Conservation (phyloP, 805 yeast genomes). For the Starmerella ratchasimensis region DNA sequence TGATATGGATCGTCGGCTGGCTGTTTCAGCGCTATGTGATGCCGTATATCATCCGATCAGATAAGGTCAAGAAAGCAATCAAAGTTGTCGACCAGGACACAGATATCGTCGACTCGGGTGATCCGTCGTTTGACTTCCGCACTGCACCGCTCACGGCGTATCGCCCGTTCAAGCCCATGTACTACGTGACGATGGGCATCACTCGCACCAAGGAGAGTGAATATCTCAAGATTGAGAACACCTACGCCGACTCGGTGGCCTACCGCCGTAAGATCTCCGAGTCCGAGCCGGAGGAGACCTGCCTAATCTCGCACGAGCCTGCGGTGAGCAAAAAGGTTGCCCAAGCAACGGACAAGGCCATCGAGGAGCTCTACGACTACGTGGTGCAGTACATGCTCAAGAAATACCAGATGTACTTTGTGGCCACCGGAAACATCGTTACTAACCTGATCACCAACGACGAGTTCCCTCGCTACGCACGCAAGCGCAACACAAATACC, state of each 20-base stretch:
- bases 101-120: slow-evolving; percentile 12
- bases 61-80: slow-evolving; percentile 7
- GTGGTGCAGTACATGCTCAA: slow-evolving; percentile 30
- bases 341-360: slow-evolving; percentile 26
- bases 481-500: slow-evolving; percentile 3
- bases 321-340: slow-evolving; percentile 5
- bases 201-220: slow-evolving; percentile 37
- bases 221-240: slow-evolving; percentile 47
- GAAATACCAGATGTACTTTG: slow-evolving; percentile 44
- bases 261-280: slow-evolving; percentile 24
- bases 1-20: slow-evolving; percentile 6
- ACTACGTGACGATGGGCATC: slow-evolving; percentile 52
- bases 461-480: slow-evolving; percentile 14
- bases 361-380: slow-evolving; percentile 39
- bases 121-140: slow-evolving; percentile 7
- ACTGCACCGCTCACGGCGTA: slow-evolving; percentile 21
- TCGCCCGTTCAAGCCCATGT: slow-evolving; percentile 47
- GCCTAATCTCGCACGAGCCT: slow-evolving; percentile 7
- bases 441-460: slow-evolving; percentile 13
- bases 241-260: slow-evolving; percentile 28
- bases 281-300: slow-evolving; percentile 8
- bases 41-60: slow-evolving; percentile 6
- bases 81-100: slow-evolving; percentile 10
- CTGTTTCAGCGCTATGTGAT: slow-evolving; percentile 5
- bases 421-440: slow-evolving; percentile 19